Evolutionary conservation across 192 early-diverging fungal species (phyloP).

Genomic region (Umbelopsis isabellina): DNA sequence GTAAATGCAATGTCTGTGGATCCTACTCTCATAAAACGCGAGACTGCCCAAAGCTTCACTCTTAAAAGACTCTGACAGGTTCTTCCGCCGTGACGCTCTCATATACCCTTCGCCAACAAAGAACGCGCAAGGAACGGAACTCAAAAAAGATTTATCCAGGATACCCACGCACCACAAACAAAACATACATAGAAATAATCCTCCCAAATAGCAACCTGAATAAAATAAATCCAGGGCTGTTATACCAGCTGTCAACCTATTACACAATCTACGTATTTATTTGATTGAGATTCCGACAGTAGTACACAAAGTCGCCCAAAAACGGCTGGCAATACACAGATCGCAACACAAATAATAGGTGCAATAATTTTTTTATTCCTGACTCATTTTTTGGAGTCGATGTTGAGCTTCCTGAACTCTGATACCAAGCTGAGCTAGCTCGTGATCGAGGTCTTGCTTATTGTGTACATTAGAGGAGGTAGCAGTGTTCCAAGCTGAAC

Average conservation of each 20-base stretch:
- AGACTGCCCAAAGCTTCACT: constrained; percentile 13
- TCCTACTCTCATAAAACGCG: constrained; percentile 5
- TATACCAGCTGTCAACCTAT: too few relatives aligned
- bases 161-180: too few relatives aligned
- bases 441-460: constrained; percentile 6
- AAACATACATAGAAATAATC: too few relatives aligned
- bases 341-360: neutral
- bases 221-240: too few relatives aligned
- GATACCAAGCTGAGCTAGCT: constrained; percentile 1
- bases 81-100: neutral
- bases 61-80: neutral
- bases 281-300: too few relatives aligned
- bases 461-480: neutral
- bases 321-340: neutral
- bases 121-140: too few relatives aligned
- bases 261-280: too few relatives aligned
- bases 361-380: neutral
- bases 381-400: neutral
- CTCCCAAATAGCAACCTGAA: too few relatives aligned
- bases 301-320: too few relatives aligned
- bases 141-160: too few relatives aligned
- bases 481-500: neutral
- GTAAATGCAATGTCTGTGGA: constrained; percentile 12
- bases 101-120: neutral
- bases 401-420: constrained; percentile 6